A percentile compares a stretch with the other conserved stretches of the same genome.
These are phyloP conservation scores for Aspergillus terreus DNA, from an alignment of 2,329 filamentous ascomycete genomes.

Conservation along the genomic window DNA sequence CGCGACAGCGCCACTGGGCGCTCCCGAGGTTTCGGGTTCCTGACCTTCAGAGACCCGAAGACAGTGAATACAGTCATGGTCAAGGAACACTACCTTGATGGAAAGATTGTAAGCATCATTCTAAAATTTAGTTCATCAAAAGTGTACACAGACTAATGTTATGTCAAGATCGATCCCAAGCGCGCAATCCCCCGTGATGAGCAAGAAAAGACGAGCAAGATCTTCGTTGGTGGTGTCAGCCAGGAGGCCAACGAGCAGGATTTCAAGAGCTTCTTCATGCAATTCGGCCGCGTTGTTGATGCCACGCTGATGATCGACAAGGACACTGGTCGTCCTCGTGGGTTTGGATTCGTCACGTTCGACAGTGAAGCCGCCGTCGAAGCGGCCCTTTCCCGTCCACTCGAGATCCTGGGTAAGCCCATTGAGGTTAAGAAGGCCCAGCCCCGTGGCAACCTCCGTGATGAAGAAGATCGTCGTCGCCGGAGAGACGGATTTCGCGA, in stretches of 20 bases:
- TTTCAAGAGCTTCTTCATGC: conserved; percentile 94
- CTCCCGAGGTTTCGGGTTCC: conserved; percentile 92
- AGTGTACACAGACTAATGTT: conserved; percentile 20
- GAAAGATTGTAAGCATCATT: conserved; percentile 77
- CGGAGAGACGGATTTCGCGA: conserved; percentile 41
- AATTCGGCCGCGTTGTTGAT: conserved; percentile 94
- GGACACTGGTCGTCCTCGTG: conserved; percentile 92
- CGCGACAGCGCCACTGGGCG: conserved; percentile 89
- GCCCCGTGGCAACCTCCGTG: conserved; percentile 86
- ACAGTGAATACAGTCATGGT: conserved; percentile 99
- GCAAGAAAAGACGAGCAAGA: conserved; percentile 97
- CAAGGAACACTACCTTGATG: conserved; percentile 96
- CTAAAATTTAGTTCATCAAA: conserved; percentile 8
- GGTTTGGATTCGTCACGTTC: conserved; percentile 97
- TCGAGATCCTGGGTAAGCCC: conserved; percentile 91
- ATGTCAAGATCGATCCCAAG: conserved; percentile 85
- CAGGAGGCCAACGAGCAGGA: conserved; percentile 96
- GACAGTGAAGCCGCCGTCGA: conserved; percentile 95
- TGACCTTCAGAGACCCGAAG: conserved; percentile 96
- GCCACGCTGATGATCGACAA: conserved; percentile 99
- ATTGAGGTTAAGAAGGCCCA: conserved; percentile 99
- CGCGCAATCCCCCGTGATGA: conserved; percentile 95
- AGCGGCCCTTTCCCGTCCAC: conserved; percentile 74
- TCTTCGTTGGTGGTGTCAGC: conserved; percentile 95
- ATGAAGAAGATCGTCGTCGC: conserved; percentile 70